Evolutionary conservation across 306 rosid species (phyloP).

Genomic region (Acacia confusa): DNA sequence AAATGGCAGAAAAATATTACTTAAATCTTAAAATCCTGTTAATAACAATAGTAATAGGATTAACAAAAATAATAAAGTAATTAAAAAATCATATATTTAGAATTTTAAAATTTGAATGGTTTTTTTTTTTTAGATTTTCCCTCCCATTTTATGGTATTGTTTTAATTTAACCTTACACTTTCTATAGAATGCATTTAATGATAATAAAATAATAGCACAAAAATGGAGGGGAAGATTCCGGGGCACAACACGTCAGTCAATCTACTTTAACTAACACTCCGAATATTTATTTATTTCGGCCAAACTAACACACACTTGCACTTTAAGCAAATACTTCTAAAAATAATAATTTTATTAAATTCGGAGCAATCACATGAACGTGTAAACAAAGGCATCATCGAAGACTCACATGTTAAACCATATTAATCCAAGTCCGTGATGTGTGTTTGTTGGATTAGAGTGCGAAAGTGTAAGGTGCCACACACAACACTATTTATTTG

Average conservation of each 20-base stretch:
- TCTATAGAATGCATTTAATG: not conserved
- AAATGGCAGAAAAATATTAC: too few species aligned
- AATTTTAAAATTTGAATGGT: too few species aligned
- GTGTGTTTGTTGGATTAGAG: not conserved
- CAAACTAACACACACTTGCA: not conserved
- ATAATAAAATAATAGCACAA: not conserved
- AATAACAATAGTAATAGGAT: too few species aligned
- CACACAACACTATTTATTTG: not conserved
- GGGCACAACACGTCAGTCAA: constrained; percentile 26
- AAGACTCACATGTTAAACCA: not conserved
- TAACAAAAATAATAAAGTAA: too few species aligned
- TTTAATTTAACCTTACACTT: not conserved
- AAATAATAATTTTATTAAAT: not conserved
- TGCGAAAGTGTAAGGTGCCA: not conserved
- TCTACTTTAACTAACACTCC: not conserved
- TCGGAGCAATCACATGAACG: not conserved
- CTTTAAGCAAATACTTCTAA: not conserved
- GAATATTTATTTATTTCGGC: not conserved
- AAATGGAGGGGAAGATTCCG: not conserved
- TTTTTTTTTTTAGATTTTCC: too few species aligned
- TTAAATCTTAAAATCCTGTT: too few species aligned
- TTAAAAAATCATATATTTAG: too few species aligned
- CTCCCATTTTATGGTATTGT: not conserved
- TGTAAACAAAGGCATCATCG: not conserved
- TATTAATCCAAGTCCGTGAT: not conserved